phyloP scores from a whole-genome alignment of 1,284 basidiomycete species.

The Sanghuangporus baumii region DNA sequence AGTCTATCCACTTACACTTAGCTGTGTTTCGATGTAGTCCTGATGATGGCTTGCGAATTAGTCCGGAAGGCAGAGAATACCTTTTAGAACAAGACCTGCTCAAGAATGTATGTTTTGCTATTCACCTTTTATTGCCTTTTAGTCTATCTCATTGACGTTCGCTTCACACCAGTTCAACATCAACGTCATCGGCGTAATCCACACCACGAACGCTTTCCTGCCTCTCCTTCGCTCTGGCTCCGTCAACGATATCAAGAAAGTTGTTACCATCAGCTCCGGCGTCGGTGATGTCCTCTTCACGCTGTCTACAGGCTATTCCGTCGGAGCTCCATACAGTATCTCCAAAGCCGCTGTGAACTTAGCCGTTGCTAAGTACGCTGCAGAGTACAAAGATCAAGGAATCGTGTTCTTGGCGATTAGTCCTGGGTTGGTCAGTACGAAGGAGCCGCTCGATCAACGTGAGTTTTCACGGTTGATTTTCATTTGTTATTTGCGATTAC shows the following conservation, averaged over 20 bases:
- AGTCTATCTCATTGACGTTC: constrained; percentile 1
- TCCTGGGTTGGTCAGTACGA: constrained; percentile 34
- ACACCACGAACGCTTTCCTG: constrained; percentile 33
- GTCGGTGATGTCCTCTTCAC: constrained; percentile 27
- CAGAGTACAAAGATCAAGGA: constrained; percentile 29
- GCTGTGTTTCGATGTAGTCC: not conserved
- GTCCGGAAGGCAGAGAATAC: constrained; percentile 12
- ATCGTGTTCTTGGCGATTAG: constrained; percentile 32
- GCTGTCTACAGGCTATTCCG: constrained; percentile 15
- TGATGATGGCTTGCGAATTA: not conserved
- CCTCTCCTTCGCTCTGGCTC: constrained; percentile 33
- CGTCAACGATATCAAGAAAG: constrained; percentile 27
- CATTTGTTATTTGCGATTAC: not conserved
- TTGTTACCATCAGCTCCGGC: constrained; percentile 30
- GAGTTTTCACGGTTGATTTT: not conserved
- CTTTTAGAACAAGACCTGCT: constrained; percentile 23
- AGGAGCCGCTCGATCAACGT: not conserved
- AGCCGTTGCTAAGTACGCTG: constrained; percentile 34
- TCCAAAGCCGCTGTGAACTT: constrained; percentile 36
- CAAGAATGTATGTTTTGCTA: constrained; percentile 19
- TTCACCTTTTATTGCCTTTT: not conserved
- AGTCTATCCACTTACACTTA: not conserved
- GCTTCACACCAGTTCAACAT: constrained; percentile 23
- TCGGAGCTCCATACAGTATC: constrained; percentile 27
- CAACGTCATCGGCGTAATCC: constrained; percentile 35